A percentile compares a stretch with the other conserved stretches of the same genome.
These are phyloP conservation scores for Pochonia chlamydosporia DNA, from an alignment of 2,329 filamentous ascomycete genomes.

Conservation along the genomic window DNA sequence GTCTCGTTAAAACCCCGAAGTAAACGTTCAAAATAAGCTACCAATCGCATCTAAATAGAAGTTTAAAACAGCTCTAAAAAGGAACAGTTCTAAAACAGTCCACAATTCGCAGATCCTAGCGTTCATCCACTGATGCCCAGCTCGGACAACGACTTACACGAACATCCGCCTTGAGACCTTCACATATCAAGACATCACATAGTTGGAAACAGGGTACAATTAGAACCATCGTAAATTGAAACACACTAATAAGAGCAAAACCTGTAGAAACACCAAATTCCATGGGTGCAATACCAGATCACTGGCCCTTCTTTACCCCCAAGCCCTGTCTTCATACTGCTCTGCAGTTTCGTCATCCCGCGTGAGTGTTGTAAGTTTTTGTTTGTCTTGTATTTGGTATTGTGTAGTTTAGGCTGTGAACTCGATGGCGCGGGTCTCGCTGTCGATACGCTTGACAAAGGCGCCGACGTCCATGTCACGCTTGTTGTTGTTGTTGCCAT, in stretches of 20 bases:
- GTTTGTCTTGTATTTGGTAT: neutral
- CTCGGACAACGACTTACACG: too few species aligned
- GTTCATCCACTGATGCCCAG: too few species aligned
- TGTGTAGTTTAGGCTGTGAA: constrained; percentile 11
- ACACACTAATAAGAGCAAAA: neutral
- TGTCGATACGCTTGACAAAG: constrained; percentile 9
- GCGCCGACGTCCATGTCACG: neutral
- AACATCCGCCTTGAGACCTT: too few species aligned
- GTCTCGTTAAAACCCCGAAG: too few species aligned
- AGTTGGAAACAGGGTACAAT: too few species aligned
- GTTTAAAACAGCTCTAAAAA: too few species aligned
- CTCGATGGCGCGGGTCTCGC: constrained; percentile 9
- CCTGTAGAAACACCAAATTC: neutral
- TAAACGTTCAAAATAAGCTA: too few species aligned
- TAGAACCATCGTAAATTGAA: too few species aligned
- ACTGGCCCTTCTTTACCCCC: neutral
- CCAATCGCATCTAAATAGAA: too few species aligned
- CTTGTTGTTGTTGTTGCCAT: constrained; percentile 5
- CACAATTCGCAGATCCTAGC: too few species aligned
- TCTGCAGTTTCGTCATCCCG: neutral
- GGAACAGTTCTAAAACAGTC: too few species aligned
- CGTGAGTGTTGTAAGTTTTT: neutral
- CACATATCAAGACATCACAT: too few species aligned
- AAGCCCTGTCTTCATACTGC: neutral
- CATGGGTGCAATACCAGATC: neutral